A percentile compares a stretch with the other conserved stretches of the same genome.
These are phyloP conservation scores for Salvia hispanica DNA, from an alignment of 257 asterid genomes.

Conservation along the genomic window DNA sequence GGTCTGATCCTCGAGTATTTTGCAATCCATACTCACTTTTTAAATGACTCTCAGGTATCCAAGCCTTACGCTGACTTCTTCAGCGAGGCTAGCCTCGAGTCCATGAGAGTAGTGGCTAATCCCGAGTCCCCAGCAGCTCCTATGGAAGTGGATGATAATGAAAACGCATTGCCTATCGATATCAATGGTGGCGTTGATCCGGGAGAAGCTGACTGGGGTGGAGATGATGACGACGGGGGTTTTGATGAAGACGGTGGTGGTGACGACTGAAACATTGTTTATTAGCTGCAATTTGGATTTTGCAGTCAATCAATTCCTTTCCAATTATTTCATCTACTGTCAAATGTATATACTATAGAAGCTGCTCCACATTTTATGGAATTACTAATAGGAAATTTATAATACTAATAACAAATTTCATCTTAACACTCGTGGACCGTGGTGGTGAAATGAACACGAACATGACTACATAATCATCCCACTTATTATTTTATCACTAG, in stretches of 20 bases:
- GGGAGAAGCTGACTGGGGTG: slow-evolving; percentile 51
- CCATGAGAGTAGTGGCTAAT: slow-evolving; percentile 41
- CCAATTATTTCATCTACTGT: too few relatives aligned
- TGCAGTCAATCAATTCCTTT: background rate
- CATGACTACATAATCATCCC: too few relatives aligned
- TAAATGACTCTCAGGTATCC: slow-evolving; percentile 53
- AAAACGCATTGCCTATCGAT: slow-evolving; percentile 29
- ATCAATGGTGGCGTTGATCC: slow-evolving; percentile 34
- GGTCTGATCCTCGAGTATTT: too few relatives aligned
- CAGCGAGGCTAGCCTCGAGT: slow-evolving; percentile 51
- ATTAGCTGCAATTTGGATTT: background rate
- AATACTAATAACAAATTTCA: too few relatives aligned
- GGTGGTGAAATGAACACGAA: too few relatives aligned
- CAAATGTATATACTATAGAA: too few relatives aligned
- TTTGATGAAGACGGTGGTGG: slow-evolving; percentile 60
- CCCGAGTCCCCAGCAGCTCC: slow-evolving; percentile 33
- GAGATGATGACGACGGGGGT: slow-evolving; percentile 52
- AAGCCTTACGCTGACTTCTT: slow-evolving; percentile 77
- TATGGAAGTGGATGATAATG: slow-evolving; percentile 41
- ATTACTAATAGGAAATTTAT: too few relatives aligned
- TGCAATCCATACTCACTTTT: too few relatives aligned
- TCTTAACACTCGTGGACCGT: too few relatives aligned
- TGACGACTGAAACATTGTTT: slow-evolving; percentile 45
- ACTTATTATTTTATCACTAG: too few relatives aligned
- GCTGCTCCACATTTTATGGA: too few relatives aligned